Percentiles rank a stretch among this genome's conserved stretches.
These are phyloP conservation scores for Boeremia lycopersici DNA, from an alignment of 2,329 filamentous ascomycete species.

Conservation along the genomic window DNA sequence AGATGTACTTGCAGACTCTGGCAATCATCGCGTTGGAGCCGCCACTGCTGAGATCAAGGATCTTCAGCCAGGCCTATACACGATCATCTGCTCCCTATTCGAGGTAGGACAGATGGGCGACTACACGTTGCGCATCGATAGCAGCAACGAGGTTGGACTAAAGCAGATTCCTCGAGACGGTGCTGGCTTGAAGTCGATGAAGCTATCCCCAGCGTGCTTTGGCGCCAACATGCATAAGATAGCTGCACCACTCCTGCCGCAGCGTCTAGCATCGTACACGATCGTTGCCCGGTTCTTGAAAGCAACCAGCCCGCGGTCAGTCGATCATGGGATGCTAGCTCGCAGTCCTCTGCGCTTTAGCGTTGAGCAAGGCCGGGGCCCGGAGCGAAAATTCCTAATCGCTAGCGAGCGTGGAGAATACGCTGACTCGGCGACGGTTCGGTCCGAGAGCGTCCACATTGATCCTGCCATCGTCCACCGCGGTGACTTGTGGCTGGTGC, in stretches of 20 bases:
- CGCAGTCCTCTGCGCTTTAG: slow-evolving; percentile 68
- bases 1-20: slow-evolving; percentile 81
- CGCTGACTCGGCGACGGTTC: slow-evolving; percentile 68
- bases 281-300: slow-evolving; percentile 58
- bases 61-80: slow-evolving; percentile 78
- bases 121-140: slow-evolving; percentile 78
- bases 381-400: slow-evolving; percentile 68
- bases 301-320: slow-evolving; percentile 34
- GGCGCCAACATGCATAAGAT: slow-evolving; percentile 58
- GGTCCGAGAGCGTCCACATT: slow-evolving; percentile 76
- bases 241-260: slow-evolving; percentile 57
- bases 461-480: slow-evolving; percentile 63
- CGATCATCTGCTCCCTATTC: slow-evolving; percentile 88
- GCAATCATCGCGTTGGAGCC: slow-evolving; percentile 85
- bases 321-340: slow-evolving; percentile 35
- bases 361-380: slow-evolving; percentile 74
- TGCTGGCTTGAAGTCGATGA: slow-evolving; percentile 72
- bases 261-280: slow-evolving; percentile 66
- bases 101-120: slow-evolving; percentile 76
- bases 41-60: slow-evolving; percentile 68
- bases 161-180: slow-evolving; percentile 71
- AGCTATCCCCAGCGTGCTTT: slow-evolving; percentile 62
- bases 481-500: slow-evolving; percentile 75
- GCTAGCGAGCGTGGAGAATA: slow-evolving; percentile 76
- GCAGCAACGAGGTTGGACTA: slow-evolving; percentile 62